Percentiles rank a stretch among this genome's conserved stretches.
Conservation (phyloP, 192 early-diverging fungal genomes). For the Mortierella antarctica region DNA sequence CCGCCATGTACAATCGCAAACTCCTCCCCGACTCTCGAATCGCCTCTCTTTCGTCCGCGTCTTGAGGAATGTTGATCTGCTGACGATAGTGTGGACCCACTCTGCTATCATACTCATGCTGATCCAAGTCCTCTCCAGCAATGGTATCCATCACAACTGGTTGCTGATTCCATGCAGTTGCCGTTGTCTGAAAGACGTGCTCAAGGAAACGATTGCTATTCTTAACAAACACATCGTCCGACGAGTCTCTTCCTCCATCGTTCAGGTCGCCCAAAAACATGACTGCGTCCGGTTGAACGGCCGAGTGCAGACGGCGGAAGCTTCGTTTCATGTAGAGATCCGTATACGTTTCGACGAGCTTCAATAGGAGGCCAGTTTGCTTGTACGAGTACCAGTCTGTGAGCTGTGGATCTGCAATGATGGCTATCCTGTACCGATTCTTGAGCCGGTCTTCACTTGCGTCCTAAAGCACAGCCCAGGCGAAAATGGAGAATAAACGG, state of each 20-base stretch:
- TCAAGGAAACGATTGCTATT: slow-evolving; percentile 43
- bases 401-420: slow-evolving; percentile 94
- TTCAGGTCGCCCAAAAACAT: slow-evolving; percentile 91
- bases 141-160: slow-evolving; percentile 22
- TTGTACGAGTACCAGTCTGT: slow-evolving; percentile 91
- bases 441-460: background rate
- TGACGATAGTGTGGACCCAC: slow-evolving; percentile 17
- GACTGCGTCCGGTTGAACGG: slow-evolving; percentile 69
- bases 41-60: slow-evolving; percentile 8
- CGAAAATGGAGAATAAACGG: background rate
- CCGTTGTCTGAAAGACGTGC: slow-evolving; percentile 5
- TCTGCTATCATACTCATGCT: slow-evolving; percentile 54
- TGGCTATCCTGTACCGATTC: slow-evolving; percentile 59
- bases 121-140: slow-evolving; percentile 61
- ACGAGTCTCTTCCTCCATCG: slow-evolving; percentile 77
- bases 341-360: slow-evolving; percentile 79
- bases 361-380: slow-evolving; percentile 69
- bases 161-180: slow-evolving; percentile 17
- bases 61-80: slow-evolving; percentile 11
- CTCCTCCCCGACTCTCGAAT: slow-evolving; percentile 32
- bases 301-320: slow-evolving; percentile 69
- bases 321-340: slow-evolving; percentile 89
- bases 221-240: slow-evolving; percentile 32
- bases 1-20: slow-evolving; percentile 74
- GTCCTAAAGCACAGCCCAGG: slow-evolving; percentile 9